phyloP scores from a whole-genome alignment of 306 rosid genomes.

The Quercus robur region DNA sequence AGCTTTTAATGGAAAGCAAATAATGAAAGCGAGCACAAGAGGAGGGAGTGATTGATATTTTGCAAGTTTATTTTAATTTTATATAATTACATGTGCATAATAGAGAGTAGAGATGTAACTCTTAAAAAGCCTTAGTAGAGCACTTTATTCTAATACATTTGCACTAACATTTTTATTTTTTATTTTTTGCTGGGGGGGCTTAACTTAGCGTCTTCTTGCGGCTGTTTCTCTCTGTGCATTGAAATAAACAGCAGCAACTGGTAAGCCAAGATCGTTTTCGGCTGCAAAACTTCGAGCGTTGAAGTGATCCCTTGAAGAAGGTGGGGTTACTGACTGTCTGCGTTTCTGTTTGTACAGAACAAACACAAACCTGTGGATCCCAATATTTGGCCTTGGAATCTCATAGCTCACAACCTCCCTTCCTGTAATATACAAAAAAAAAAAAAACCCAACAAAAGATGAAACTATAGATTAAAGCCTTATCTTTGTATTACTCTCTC shows the following conservation, averaged over 20 bases:
- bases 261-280: conserved; percentile 61
- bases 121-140: not conserved
- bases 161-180: not conserved
- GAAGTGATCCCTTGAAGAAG: conserved; percentile 69
- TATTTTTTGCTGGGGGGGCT: not conserved
- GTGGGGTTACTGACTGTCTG: conserved; percentile 47
- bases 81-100: not conserved
- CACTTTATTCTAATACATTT: conserved; percentile 20
- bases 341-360: conserved; percentile 66
- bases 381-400: conserved; percentile 74
- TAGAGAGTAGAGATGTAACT: not conserved
- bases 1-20: not conserved
- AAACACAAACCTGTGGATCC: conserved; percentile 92
- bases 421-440: conserved; percentile 32
- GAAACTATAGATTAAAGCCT: not conserved
- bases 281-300: conserved; percentile 57
- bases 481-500: not conserved
- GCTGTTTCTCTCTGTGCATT: conserved; percentile 79
- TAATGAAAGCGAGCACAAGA: not conserved
- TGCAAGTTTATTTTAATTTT: not conserved
- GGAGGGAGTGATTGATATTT: not conserved
- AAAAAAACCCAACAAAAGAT: not conserved
- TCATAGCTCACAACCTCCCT: conserved; percentile 72
- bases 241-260: conserved; percentile 91
- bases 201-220: conserved; percentile 53